Evolutionary conservation across 306 rosid genomes (phyloP), one percentile per base, ranked within the genome.

Genomic region (Erythrophleum fordii): DNA sequence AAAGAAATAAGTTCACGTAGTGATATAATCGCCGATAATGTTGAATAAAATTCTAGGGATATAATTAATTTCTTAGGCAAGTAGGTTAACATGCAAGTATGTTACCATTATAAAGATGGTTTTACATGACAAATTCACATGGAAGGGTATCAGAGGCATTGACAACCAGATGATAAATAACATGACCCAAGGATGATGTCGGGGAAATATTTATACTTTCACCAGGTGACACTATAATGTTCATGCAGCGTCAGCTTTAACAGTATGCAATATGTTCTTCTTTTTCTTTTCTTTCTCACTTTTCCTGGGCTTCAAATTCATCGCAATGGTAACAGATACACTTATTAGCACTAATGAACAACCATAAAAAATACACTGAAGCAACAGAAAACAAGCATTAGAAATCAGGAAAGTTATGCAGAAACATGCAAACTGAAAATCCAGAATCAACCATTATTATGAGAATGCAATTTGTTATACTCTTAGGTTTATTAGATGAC

Each of bases 401-500:
- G 68, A 72, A 66, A 73, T 17, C 64, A 78, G 66, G 69, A 23
- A 62, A 35, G 51, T 76, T 46, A 11, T 25, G 5, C 41, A 61
- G 22, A 42, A 52, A 34, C n/a, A 11, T n/a, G 29, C 58, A 25
- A 31, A 52, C 20, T 35, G 42, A 70, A 71, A 55, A 53, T 1
- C 9, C 46, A 12, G 77, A 72, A 55, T 25, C 39, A 69, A 22
- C 45, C 29, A 39, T 25, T 17, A 84, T 61, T 17, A 67, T n/a
- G 74, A 73, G 35, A 48, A 68, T 77, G 75, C 67, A 29, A 51
- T 68, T 66, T 67, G 53, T 14, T 59, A 75, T 31, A 10, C 41
- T 65, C 64, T 11, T 17, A 62, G 69, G 35, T 67, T 81, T 49
- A n/a, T 67, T 22, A 45, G 67, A 75, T 16, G 81, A 52, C 41